A percentile compares a stretch with the other conserved stretches of the same genome.
phyloP scores from a whole-genome alignment of 139 green algal genomes.

The Chlamydomonas incerta region DNA sequence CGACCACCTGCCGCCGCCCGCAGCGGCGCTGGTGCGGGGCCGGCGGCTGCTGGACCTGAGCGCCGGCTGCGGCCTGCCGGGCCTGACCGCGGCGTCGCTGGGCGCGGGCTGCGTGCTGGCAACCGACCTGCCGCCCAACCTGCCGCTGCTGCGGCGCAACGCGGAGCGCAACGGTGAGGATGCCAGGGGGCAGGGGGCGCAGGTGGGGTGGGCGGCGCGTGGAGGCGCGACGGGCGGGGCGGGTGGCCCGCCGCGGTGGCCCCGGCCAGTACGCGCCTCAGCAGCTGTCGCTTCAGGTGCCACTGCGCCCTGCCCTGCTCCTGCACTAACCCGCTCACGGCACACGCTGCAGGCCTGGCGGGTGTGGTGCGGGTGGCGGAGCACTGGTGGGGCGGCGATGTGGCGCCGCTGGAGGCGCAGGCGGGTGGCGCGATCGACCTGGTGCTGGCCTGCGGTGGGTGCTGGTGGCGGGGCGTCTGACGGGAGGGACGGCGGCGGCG shows the following conservation, averaged over 20 bases:
- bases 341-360: neutral
- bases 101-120: constrained; percentile 43
- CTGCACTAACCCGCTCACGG: too few relatives aligned
- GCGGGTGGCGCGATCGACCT: constrained; percentile 50
- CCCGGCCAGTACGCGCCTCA: too few relatives aligned
- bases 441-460: constrained; percentile 63
- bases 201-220: neutral
- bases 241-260: too few relatives aligned
- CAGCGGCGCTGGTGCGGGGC: neutral
- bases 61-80: constrained; percentile 76
- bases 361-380: constrained; percentile 39
- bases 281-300: too few relatives aligned
- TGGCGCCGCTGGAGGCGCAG: neutral
- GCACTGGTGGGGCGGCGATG: constrained; percentile 57
- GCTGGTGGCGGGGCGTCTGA: too few relatives aligned
- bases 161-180: constrained; percentile 64
- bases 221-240: neutral
- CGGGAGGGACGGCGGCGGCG: too few relatives aligned
- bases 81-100: constrained; percentile 34
- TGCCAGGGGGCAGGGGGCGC: neutral
- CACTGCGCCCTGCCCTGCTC: too few relatives aligned
- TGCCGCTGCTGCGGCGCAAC: constrained; percentile 71
- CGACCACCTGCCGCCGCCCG: too few relatives aligned
- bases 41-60: constrained; percentile 70
- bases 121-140: constrained; percentile 74